A percentile compares a stretch with the other conserved stretches of the same genome.
Evolutionary conservation across 2,329 filamentous ascomycete genomes (phyloP).

Genomic region (Epichloe festucae): DNA sequence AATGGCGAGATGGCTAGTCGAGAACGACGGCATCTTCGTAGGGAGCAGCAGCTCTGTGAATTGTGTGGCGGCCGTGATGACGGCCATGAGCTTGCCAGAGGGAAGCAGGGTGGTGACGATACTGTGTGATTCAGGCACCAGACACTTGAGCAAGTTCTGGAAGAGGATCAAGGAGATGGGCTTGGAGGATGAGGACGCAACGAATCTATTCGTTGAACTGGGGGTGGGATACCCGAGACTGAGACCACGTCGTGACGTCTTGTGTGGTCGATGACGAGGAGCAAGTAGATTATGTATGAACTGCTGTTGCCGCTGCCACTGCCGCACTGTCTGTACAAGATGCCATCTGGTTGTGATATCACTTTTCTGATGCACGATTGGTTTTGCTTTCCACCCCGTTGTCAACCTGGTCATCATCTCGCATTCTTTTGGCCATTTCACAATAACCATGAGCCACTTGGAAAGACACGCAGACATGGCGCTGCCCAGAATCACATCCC

Average conservation of each 20-base stretch:
- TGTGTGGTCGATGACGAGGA: background rate
- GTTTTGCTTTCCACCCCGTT: background rate
- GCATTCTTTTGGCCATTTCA: background rate
- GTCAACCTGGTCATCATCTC: background rate
- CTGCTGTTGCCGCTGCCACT: no score
- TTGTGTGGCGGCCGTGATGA: constrained; percentile 65
- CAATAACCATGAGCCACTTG: background rate
- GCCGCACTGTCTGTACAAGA: background rate
- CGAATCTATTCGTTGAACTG: constrained; percentile 37
- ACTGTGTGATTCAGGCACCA: constrained; percentile 71
- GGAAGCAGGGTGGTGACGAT: constrained; percentile 65
- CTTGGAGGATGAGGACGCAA: constrained; percentile 41
- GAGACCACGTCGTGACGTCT: background rate
- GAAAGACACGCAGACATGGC: no score
- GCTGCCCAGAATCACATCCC: no score
- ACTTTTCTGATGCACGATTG: background rate
- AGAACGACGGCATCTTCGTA: constrained; percentile 87
- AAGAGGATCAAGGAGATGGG: constrained; percentile 57
- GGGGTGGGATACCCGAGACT: constrained; percentile 25
- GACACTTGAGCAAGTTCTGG: constrained; percentile 80
- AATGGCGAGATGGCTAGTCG: constrained; percentile 95
- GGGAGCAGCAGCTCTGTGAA: constrained; percentile 93
- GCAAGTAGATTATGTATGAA: background rate
- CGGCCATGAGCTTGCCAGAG: constrained; percentile 48
- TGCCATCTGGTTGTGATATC: background rate